A percentile compares a stretch with the other conserved stretches of the same genome.
Evolutionary conservation across 148 eudicot genomes (phyloP).

Genomic region (Camellia lanceoleosa): DNA sequence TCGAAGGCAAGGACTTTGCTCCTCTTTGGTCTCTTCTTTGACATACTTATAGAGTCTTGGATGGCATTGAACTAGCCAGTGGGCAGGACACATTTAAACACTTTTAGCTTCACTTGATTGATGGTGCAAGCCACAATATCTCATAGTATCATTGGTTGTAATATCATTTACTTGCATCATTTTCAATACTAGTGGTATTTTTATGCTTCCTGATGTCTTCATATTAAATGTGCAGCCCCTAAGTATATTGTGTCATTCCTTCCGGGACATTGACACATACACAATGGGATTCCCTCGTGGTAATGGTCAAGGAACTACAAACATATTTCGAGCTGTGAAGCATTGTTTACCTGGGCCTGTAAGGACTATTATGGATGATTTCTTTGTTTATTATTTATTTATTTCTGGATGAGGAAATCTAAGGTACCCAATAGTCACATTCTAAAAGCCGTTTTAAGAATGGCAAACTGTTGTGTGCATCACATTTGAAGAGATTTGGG

Average conservation of each 20-base stretch:
- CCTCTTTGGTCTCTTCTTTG: conserved; percentile 10
- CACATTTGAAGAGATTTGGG: not conserved
- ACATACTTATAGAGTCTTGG: conserved; percentile 8
- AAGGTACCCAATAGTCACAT: conserved; percentile 5
- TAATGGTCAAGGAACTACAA: conserved; percentile 57
- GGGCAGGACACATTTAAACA: not conserved
- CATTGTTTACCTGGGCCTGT: conserved; percentile 95
- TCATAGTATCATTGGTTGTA: not conserved
- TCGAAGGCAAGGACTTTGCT: conserved; percentile 53
- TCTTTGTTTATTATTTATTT: not conserved
- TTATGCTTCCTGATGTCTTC: conserved; percentile 15
- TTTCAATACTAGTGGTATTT: not conserved
- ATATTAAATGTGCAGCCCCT: conserved; percentile 66
- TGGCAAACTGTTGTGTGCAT: not conserved
- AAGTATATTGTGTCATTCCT: conserved; percentile 73
- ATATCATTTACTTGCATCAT: not conserved
- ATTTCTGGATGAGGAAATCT: not conserved
- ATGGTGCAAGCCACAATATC: conserved; percentile 11
- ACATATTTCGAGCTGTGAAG: conserved; percentile 73
- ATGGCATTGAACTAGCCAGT: not conserved
- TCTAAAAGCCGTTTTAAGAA: not conserved
- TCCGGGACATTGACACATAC: conserved; percentile 77
- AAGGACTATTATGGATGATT: conserved; percentile 20
- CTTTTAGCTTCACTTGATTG: not conserved
- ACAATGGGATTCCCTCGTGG: conserved; percentile 90